Evolutionary conservation across 306 rosid genomes (phyloP).

Genomic region (Citrullus mucosospermus): DNA sequence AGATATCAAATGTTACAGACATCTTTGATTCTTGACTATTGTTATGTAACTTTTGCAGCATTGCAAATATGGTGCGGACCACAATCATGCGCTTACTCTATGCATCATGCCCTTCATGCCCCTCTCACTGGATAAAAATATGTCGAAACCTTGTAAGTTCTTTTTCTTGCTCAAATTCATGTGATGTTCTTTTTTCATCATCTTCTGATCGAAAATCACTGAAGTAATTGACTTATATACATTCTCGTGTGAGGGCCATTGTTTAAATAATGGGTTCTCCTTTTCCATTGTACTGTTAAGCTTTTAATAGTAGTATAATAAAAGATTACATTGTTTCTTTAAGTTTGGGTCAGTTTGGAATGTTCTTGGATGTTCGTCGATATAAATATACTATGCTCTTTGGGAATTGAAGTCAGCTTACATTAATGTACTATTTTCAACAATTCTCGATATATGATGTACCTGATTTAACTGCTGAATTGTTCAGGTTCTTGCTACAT

Average conservation of each 20-base stretch:
- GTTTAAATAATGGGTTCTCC: not conserved
- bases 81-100: constrained; percentile 81
- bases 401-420: not conserved
- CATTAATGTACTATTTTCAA: not conserved
- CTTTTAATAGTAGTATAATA: not conserved
- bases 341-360: not conserved
- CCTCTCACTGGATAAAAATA: constrained; percentile 85
- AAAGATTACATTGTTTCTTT: not conserved
- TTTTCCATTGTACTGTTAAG: not conserved
- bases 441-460: not conserved
- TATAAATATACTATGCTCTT: not conserved
- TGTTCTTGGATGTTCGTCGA: not conserved
- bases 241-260: not conserved
- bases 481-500: constrained; percentile 73
- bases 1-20: not conserved
- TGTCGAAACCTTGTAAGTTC: constrained; percentile 79
- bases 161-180: not conserved
- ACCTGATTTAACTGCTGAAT: not conserved
- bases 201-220: not conserved
- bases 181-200: not conserved
- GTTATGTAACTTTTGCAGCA: constrained; percentile 31
- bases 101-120: constrained; percentile 77
- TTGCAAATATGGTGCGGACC: constrained; percentile 57
- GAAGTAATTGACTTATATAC: not conserved
- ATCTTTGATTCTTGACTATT: not conserved